Conservation (phyloP, 768 basidiomycete genomes). For the Cyclocybe cylindracea region DNA sequence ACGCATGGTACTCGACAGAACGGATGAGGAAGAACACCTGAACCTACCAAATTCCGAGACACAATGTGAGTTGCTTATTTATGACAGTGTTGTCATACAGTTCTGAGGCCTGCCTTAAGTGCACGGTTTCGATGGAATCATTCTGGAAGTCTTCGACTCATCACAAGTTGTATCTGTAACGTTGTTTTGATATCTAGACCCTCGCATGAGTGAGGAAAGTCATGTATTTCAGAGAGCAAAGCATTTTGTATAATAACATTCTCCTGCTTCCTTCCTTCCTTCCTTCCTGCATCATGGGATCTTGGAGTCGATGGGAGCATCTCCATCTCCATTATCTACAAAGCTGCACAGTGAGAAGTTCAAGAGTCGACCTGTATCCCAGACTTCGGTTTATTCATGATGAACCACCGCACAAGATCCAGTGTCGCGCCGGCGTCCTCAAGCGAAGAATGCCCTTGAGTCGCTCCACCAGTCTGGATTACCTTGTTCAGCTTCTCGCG, state of each 20-base stretch:
- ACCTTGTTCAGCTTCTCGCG: slow-evolving; percentile 78
- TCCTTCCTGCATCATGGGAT: too few relatives aligned
- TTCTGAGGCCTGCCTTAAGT: slow-evolving; percentile 36
- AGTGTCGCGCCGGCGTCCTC: slow-evolving; percentile 91
- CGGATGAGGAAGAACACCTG: slow-evolving; percentile 72
- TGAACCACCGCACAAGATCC: slow-evolving; percentile 83
- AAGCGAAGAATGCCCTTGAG: slow-evolving; percentile 83
- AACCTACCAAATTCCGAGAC: slow-evolving; percentile 69
- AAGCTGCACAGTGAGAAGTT: neutral
- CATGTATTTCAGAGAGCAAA: too few relatives aligned
- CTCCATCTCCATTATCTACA: too few relatives aligned
- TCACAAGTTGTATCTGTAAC: slow-evolving; percentile 78
- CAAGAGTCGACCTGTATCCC: slow-evolving; percentile 12
- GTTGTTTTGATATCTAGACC: slow-evolving; percentile 46
- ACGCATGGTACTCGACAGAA: slow-evolving; percentile 79
- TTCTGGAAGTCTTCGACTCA: slow-evolving; percentile 76
- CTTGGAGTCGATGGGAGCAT: too few relatives aligned
- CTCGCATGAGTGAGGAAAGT: neutral
- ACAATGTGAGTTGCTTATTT: slow-evolving; percentile 33
- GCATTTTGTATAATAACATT: too few relatives aligned
- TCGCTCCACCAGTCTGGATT: slow-evolving; percentile 80
- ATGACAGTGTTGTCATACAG: slow-evolving; percentile 9
- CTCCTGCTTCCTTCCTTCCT: too few relatives aligned
- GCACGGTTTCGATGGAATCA: slow-evolving; percentile 79
- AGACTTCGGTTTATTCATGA: slow-evolving; percentile 58